phyloP scores from a whole-genome alignment of 176 grass and related monocot species.

The Echinochloa phyllopogon region DNA sequence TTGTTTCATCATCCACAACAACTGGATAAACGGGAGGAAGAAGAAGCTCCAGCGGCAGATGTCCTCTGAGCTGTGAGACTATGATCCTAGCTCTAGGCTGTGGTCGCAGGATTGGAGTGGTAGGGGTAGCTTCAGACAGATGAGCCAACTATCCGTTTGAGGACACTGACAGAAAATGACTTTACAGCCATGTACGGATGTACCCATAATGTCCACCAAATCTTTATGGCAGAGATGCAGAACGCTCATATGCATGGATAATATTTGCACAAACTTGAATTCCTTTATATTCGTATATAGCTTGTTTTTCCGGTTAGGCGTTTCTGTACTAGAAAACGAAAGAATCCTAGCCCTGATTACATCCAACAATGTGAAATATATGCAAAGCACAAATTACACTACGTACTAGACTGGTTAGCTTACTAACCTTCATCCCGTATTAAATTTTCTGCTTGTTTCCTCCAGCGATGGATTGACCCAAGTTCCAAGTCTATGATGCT shows the following conservation, averaged over 20 bases:
- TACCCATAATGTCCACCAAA: not conserved
- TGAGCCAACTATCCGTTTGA: too few relatives aligned
- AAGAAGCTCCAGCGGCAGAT: conserved; percentile 75
- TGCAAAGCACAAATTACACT: not conserved
- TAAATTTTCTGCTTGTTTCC: not conserved
- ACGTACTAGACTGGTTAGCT: not conserved
- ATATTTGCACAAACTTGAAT: not conserved
- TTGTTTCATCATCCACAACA: conserved; percentile 84
- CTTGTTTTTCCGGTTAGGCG: not conserved
- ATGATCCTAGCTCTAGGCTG: conserved; percentile 72
- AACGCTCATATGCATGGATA: not conserved
- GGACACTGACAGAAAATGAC: too few relatives aligned
- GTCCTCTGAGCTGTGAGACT: conserved; percentile 70
- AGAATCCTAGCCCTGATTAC: not conserved
- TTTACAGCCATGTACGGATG: too few relatives aligned
- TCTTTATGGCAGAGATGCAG: not conserved
- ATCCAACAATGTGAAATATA: not conserved
- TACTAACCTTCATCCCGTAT: not conserved
- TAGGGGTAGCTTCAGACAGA: too few relatives aligned
- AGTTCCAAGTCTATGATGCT: not conserved
- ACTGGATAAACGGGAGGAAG: conserved; percentile 78
- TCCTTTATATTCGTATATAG: not conserved
- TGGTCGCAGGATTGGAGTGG: conserved; percentile 67
- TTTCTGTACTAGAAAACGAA: not conserved
- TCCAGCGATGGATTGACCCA: not conserved